Conservation (phyloP, 495 filamentous ascomycete species). For the Penicillium maclennaniae region DNA sequence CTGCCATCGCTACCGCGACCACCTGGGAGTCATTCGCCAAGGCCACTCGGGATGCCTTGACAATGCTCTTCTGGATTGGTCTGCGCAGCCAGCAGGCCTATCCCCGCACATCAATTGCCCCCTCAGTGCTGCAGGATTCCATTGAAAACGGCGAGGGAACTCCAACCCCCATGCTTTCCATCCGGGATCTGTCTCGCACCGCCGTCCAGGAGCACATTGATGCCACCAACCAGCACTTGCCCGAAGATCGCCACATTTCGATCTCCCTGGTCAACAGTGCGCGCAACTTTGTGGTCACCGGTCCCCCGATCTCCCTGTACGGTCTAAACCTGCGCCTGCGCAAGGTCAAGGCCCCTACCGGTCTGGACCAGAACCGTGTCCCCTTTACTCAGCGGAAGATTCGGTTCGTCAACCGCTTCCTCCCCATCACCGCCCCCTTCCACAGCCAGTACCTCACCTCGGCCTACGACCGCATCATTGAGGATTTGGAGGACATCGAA, state of each 20-base stretch:
- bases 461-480: constrained; percentile 72
- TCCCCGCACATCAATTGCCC: constrained; percentile 89
- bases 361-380: constrained; percentile 90
- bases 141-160: constrained; percentile 88
- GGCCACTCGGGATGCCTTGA: constrained; percentile 71
- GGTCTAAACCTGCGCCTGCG: constrained; percentile 90
- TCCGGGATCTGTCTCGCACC: constrained; percentile 80
- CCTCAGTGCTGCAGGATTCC: constrained; percentile 87
- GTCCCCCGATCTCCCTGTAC: constrained; percentile 91
- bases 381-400: constrained; percentile 94
- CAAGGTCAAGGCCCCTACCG: constrained; percentile 95
- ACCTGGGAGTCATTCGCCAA: constrained; percentile 87
- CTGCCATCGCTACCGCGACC: constrained; percentile 81
- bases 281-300: constrained; percentile 93
- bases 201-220: constrained; percentile 93
- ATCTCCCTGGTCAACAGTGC: constrained; percentile 97
- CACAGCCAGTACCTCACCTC: constrained; percentile 88
- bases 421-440: constrained; percentile 96
- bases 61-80: constrained; percentile 99
- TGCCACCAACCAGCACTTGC: constrained; percentile 92
- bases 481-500: constrained; percentile 78
- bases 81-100: constrained; percentile 98
- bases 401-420: constrained; percentile 93
- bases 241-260: constrained; percentile 83
- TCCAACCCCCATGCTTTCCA: constrained; percentile 96